These are phyloP conservation scores for Helenozyma baotianmanensis DNA, from an alignment of 805 yeast genomes.

Conservation along the genomic window DNA sequence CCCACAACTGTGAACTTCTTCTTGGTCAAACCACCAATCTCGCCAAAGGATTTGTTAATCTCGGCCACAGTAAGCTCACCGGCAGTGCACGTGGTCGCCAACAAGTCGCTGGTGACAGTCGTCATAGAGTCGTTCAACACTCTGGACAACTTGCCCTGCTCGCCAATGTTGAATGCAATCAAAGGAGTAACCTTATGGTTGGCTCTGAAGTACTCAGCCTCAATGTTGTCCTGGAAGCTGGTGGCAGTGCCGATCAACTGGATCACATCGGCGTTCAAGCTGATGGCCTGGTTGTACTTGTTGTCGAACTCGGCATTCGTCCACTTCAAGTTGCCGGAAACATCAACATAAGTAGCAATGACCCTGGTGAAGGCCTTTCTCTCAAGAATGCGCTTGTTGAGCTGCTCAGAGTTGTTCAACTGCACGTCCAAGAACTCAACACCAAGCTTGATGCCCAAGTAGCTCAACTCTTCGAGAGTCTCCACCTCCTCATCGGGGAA, in stretches of 20 bases:
- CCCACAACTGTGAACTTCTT: slow-evolving; percentile 75
- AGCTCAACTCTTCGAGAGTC: slow-evolving; percentile 46
- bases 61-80: slow-evolving; percentile 69
- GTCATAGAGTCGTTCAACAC: slow-evolving; percentile 72
- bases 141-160: slow-evolving; percentile 70
- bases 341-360: slow-evolving; percentile 82
- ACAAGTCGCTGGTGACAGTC: slow-evolving; percentile 72
- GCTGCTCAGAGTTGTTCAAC: slow-evolving; percentile 56
- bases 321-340: slow-evolving; percentile 62
- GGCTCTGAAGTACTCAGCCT: slow-evolving; percentile 64
- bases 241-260: slow-evolving; percentile 82
- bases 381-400: slow-evolving; percentile 49
- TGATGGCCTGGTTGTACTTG: slow-evolving; percentile 61
- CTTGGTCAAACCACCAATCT: slow-evolving; percentile 58
- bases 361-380: slow-evolving; percentile 60
- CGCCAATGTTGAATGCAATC: slow-evolving; percentile 81
- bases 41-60: slow-evolving; percentile 52
- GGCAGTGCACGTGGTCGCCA: slow-evolving; percentile 72
- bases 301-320: slow-evolving; percentile 66
- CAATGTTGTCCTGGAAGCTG: slow-evolving; percentile 60
- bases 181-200: slow-evolving; percentile 56
- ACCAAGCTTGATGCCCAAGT: slow-evolving; percentile 69
- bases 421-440: slow-evolving; percentile 80
- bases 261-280: slow-evolving; percentile 64
- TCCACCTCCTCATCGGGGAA: slow-evolving; percentile 58